Base-by-base conservation (phyloP, 1,139 yeast species). In the Sugiyamaella grinbergsii region DNA sequence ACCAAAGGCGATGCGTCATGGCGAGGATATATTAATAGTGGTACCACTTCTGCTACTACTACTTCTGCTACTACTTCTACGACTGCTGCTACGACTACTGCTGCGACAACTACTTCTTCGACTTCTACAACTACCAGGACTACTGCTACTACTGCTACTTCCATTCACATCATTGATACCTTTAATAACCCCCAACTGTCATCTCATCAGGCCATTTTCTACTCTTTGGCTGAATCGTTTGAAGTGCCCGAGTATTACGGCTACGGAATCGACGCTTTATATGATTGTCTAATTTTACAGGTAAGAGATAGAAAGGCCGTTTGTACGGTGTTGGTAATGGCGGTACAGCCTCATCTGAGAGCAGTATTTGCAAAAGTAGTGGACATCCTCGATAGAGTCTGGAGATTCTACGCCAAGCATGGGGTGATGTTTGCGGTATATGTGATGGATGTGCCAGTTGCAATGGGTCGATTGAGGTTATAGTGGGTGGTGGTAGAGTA, bases 211-310 rank as follows among this genome's bases (percentile, higher is more conserved):
- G 38, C 45, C 11, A 40, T 58, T 13, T 58, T 58, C 38, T 31
- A 44, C 16, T 46, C 51, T 13, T 42, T 58, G 11, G 58, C 58
- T 20, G 51, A 52, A 34, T 36, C 55, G 11, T 54, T 58, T 41
- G 53, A 51, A 23, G 50, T 58, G 16, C 51, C 57, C 5, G 58
- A 55, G 18, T 55, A 54, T 47, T 59, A 46, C 41, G 62, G 61
- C 6, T 52, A 42, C 42, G 46, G 40, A 10, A 18, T 58, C 11
- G 50, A 47, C 6, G 60, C 61, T 10, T 38, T 59, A 24, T 53
- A 50, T 39, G 62, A 59, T 41, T 52, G 60, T 41, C 42, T 58
- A 28, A 29, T 34, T 19, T 52, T 51, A 34, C 49, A 47, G 36
- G 44, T 46, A 11, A 15, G 47, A 20, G 28, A 32, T 10, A 24